Conservation (phyloP, 2,329 filamentous ascomycete species). For the Beauveria medogensis region DNA sequence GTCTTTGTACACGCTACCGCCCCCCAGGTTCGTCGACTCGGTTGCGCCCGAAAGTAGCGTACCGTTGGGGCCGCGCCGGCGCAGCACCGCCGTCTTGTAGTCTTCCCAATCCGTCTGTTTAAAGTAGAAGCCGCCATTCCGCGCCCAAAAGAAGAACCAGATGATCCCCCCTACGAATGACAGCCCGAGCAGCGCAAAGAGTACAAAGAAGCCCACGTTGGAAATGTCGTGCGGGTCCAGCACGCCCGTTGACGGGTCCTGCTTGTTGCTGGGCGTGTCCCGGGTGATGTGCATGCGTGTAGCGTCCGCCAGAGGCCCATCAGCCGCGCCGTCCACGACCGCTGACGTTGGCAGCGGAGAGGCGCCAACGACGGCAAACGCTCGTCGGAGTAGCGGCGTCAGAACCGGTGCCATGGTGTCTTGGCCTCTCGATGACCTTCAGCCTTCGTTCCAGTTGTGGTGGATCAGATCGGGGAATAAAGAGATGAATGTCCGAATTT, state of each 20-base stretch:
- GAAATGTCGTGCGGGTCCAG: constrained; percentile 50
- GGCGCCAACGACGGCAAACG: background rate
- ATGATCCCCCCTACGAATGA: constrained; percentile 67
- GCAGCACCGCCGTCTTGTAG: constrained; percentile 90
- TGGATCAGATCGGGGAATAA: background rate
- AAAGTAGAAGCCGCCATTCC: constrained; percentile 90
- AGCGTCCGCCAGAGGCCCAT: constrained; percentile 18
- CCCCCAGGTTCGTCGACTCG: constrained; percentile 74
- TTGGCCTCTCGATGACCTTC: background rate
- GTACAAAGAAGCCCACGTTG: constrained; percentile 67
- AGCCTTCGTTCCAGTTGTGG: background rate
- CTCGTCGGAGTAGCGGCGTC: constrained; percentile 2
- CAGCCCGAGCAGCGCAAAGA: constrained; percentile 78
- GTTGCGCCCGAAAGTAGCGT: constrained; percentile 78
- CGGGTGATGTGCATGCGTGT: constrained; percentile 35
- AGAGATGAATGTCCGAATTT: background rate
- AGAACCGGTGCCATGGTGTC: constrained; percentile 8
- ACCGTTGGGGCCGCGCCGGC: constrained; percentile 83
- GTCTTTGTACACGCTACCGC: constrained; percentile 75
- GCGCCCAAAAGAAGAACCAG: constrained; percentile 99
- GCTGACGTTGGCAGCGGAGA: background rate
- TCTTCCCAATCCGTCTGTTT: constrained; percentile 88
- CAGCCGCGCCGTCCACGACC: background rate
- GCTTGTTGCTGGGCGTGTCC: constrained; percentile 23
- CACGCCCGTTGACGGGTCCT: constrained; percentile 38